Evolutionary conservation across 805 yeast species (phyloP).

Genomic region (Kodamaea restingae): DNA sequence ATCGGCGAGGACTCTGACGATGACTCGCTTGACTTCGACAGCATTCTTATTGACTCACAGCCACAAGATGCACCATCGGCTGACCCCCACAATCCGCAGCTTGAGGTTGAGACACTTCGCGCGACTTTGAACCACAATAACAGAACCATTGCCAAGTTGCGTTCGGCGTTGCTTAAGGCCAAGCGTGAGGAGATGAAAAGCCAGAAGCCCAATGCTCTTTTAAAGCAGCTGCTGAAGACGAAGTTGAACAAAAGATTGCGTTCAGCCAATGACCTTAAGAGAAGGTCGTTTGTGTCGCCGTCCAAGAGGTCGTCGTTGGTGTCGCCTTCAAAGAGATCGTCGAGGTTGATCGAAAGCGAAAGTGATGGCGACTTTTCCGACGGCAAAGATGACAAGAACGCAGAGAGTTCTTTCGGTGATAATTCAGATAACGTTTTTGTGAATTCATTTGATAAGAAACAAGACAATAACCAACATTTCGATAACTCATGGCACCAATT

Average conservation of each 20-base stretch:
- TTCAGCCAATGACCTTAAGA: constrained; percentile 9
- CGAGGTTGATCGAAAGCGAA: constrained; percentile 30
- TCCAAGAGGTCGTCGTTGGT: constrained; percentile 13
- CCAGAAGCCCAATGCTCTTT: constrained; percentile 2
- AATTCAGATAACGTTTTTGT: constrained; percentile 1
- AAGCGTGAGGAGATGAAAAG: constrained; percentile 32
- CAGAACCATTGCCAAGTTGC: constrained; percentile 55
- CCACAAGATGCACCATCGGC: constrained; percentile 20
- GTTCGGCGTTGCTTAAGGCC: constrained; percentile 45
- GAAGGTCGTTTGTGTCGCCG: constrained; percentile 7
- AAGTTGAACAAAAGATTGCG: constrained; percentile 7
- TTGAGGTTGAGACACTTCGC: constrained; percentile 64
- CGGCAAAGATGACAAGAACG: constrained; percentile 9
- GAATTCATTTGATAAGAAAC: constrained; percentile 10
- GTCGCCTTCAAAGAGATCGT: constrained; percentile 36
- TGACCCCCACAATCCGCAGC: constrained; percentile 40
- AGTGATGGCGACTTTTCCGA: constrained; percentile 17
- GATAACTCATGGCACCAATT: constrained; percentile 36
- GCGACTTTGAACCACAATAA: constrained; percentile 65
- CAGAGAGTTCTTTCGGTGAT: constrained; percentile 23
- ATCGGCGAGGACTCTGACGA: constrained; percentile 34
- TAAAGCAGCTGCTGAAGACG: constrained; percentile 8
- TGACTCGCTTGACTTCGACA: constrained; percentile 28
- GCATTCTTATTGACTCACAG: constrained; percentile 27
- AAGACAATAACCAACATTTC: constrained; percentile 8